A percentile compares a stretch with the other conserved stretches of the same genome.
phyloP scores from a whole-genome alignment of 257 asterid genomes.

The Euphrasia confusa region DNA sequence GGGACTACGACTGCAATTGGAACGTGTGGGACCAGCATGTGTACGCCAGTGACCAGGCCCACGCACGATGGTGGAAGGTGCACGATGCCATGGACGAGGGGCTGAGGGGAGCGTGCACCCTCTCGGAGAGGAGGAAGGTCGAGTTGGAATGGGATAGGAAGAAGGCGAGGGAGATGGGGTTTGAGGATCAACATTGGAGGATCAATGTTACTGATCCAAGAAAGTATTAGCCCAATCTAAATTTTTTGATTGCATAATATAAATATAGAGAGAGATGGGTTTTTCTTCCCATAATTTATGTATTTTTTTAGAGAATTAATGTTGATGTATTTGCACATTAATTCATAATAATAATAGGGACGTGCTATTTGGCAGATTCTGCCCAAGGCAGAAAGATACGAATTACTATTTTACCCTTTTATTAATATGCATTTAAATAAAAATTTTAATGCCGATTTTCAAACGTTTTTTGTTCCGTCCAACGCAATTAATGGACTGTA shows the following conservation, averaged over 20 bases:
- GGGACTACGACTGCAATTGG: constrained; percentile 10
- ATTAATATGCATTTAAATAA: too few species aligned
- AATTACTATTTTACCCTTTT: too few species aligned
- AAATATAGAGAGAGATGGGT: background rate
- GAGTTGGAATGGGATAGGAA: constrained; percentile 52
- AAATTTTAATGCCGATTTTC: too few species aligned
- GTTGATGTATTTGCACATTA: background rate
- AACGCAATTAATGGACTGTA: too few species aligned
- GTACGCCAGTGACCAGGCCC: constrained; percentile 62
- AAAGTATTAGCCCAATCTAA: background rate
- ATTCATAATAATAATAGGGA: too few species aligned
- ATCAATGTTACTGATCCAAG: constrained; percentile 65
- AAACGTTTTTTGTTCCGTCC: too few species aligned
- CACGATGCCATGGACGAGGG: constrained; percentile 54
- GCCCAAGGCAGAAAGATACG: too few species aligned
- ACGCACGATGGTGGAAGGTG: constrained; percentile 56
- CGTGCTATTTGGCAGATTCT: too few species aligned
- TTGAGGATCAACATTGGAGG: constrained; percentile 45
- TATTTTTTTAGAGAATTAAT: background rate
- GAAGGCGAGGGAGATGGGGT: constrained; percentile 42
- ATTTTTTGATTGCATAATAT: background rate
- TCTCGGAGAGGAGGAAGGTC: constrained; percentile 43
- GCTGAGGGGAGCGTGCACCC: constrained; percentile 44
- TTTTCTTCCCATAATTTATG: background rate
- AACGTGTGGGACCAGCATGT: constrained; percentile 31